Base-by-base conservation (phyloP, 169 alveolate genomes). In the Cryptosporidium ryanae region DNA sequence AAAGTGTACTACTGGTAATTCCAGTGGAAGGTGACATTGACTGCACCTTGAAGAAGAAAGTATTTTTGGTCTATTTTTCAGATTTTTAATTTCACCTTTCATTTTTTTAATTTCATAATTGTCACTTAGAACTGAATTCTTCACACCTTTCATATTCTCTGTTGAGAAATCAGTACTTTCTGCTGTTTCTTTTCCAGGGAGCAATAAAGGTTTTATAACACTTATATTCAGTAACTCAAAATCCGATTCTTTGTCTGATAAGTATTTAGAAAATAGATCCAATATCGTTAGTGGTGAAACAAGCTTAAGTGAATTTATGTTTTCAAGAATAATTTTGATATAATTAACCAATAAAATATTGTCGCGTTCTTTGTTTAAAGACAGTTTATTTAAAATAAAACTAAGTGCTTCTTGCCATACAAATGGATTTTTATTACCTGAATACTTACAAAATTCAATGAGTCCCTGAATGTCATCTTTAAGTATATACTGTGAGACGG, bases 11-110 rank as follows among this genome's bases (percentile, higher is more conserved):
- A 46, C 46, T 23, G 87, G 87, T n/a, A 76, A 61, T 21, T 76
- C 87, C 1, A 76, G 54, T 4, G 87, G 87, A 23, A 76, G 34
- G 38, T 76, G 87, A 12, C 87, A 76, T 21, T 76, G 87, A 18
- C 59, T 76, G 34, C 87, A 76, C 29, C 87, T 76, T 12, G 87
- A 31, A 29, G 87, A 25, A 21, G 57, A 32, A 23, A 76, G 34
- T 43, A 59, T 18, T 21, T 76, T 76, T 17, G 87, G 87, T 52
- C 10, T 59, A 18, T 17, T 10, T 38, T 34, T 76, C 4, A 76
- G 6, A 29, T 59, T 49, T 27, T 76, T 76, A 0, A 76, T 76
- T 38, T 76, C 87, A 12, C 23, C 59, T 32, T 61, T 55, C 87
- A 76, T 76, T 12, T 23, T 76, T 12, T 34, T 34, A 23, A 76